Evolutionary conservation across 2,329 filamentous ascomycete species (phyloP), one percentile per base, ranked within the genome.

Genomic region (Rachicladosporium sp.): DNA sequence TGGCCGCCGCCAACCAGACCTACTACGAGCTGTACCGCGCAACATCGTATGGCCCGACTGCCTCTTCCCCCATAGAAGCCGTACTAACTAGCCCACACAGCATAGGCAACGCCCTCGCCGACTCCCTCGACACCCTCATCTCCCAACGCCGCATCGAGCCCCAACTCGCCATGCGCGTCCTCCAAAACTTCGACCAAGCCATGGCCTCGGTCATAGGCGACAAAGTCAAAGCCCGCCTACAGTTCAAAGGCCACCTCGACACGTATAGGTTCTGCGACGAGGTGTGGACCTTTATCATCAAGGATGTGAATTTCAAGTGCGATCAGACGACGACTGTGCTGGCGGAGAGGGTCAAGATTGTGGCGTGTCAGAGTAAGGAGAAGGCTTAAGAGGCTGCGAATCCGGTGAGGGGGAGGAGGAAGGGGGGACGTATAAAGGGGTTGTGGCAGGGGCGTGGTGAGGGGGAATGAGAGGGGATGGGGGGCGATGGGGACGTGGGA

Each of bases 231-330:
- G 78, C 85, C 15, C 78, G 89, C 36, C 66, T 96, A 60, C 84
- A 80, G 3, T 98, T 98, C 71, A 98, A 98, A 83, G 91, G 91
- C 35, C 91, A 93, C 58, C 79, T 98, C 47, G 88, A 96, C 61
- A 96, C 91, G 10, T 98, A 98, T 69, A 82, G 91, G 52, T 98
- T 98, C 73, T 98, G 91, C 69, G 91, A 98, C 65, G 91, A 98
- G 67, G 91, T 98, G 43, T 98, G 91, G 91, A 98, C 91, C 1
- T 98, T 98, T 63, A 75, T 98, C 43, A 93, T 98, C 65, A 95
- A 95, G 66, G 91, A 96, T 50, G 88, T 96, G 41, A 87, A 80
- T n/a, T 96, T 98, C 69, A 98, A 98, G 68, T 81, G 96, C 68
- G 89, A 96, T 53, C 85, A 82, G 50, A 34, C 35, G 9, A 33